These are phyloP conservation scores for Tetracladium setigerum DNA, from an alignment of 495 filamentous ascomycete species.

Conservation along the genomic window DNA sequence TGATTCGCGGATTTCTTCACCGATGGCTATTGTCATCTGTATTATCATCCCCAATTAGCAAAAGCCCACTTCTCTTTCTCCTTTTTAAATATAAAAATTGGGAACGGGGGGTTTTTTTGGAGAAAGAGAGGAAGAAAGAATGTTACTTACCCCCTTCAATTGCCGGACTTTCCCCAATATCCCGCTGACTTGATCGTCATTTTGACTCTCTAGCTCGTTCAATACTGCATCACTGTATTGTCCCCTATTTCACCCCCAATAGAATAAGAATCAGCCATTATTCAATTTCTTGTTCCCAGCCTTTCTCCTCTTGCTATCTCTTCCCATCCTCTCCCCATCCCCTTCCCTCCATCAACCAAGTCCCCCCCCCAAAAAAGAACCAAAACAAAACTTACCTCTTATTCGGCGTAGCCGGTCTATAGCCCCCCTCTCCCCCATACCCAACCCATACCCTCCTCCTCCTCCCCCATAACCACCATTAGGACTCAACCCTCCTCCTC, in stretches of 20 bases:
- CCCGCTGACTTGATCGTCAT: constrained; percentile 83
- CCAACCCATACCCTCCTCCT: constrained; percentile 13
- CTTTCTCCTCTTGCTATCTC: not conserved
- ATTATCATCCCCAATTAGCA: constrained; percentile 6
- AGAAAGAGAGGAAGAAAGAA: not conserved
- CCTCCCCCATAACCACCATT: constrained; percentile 19
- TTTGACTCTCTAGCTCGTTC: constrained; percentile 90
- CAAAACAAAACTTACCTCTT: constrained; percentile 46
- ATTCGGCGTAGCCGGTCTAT: constrained; percentile 74
- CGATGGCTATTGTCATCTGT: constrained; percentile 86
- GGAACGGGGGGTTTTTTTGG: not conserved
- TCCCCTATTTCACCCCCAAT: constrained; percentile 42
- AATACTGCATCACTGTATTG: constrained; percentile 93
- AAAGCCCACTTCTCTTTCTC: not conserved
- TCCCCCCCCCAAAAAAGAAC: constrained; percentile 1
- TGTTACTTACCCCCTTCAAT: constrained; percentile 74
- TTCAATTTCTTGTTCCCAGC: not conserved
- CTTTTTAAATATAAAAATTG: not conserved
- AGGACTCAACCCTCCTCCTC: constrained; percentile 17
- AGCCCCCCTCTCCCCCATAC: constrained; percentile 27
- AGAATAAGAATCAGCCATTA: not conserved
- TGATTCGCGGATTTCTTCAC: constrained; percentile 85
- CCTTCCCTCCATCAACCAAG: not conserved
- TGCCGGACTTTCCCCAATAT: constrained; percentile 85
- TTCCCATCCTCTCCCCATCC: not conserved